Evolutionary conservation across 805 yeast genomes (phyloP), one percentile per base, ranked within the genome.

Genomic region (Wickerhamiella sergipiensis): DNA sequence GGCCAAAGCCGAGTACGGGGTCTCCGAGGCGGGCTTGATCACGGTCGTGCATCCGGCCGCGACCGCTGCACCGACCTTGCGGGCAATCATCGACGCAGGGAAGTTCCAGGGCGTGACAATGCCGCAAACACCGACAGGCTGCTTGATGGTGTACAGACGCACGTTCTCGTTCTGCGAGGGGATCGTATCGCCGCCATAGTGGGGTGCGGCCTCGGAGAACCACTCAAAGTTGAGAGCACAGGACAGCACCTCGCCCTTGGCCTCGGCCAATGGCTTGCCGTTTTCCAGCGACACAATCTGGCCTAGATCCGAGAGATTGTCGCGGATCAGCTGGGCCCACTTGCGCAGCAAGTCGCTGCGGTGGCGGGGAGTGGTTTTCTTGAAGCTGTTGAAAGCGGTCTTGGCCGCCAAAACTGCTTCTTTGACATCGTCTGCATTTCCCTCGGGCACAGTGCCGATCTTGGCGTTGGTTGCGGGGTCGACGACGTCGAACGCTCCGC

Each of bases 81-180:
- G 70, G 6, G 87, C 74, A 54, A 81, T 80, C 89, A 82, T 83
- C 13, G 89, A 85, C 21, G 79, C 67, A 3, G 94, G 94, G 66
- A 84, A 85, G 65, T 85, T 84, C 92, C 92, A 84, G 3, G 92
- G 92, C 2, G 90, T 81, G 59, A 84, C 64, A 50, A 84, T 77
- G 9, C 88, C 89, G 58, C 84, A 82, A 1, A 82, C 88, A 7
- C 94, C 94, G 47, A 84, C 70, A n/a, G 94, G 90, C 63, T 83
- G 87, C 58, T 78, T 76, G 53, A 78, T 57, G 4, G 86, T 71
- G 50, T 80, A 57, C 53, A 83, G 78, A 53, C 81, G 71, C 46
- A 64, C 60, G 23, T 67, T 57, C 1, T 75, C 63, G 53, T 67
- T 70, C 48, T 75, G 69, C 2, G 86, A 76, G n/a, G 76, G 74